Base-by-base conservation (phyloP, 1,284 basidiomycete species). In the Apiotrichum sp. region DNA sequence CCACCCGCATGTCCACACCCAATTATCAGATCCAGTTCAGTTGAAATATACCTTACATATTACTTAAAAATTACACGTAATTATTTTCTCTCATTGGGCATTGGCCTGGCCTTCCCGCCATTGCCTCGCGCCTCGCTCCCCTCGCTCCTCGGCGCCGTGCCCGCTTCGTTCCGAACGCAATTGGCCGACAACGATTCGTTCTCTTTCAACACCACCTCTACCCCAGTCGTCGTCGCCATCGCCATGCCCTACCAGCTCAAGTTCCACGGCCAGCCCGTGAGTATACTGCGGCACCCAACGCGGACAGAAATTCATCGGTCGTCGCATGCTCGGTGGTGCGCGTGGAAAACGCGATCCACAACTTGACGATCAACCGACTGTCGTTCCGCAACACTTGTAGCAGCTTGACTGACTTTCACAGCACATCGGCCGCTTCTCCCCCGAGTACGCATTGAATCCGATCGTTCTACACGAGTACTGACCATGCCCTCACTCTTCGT, bases 381-480 rank as follows among this genome's bases (percentile, higher is more conserved):
- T 22, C 22, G 22, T 22, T 22, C 22, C 22, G 22, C 22, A 22
- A 22, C 22, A 22, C 22, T 22, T 22, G 22, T 22, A 22, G 22
- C 22, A 22, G 22, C 22, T 22, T 22, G 22, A 22, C 22, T 22
- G 22, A 22, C 22, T 22, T 35, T 50, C 36, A 14, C 59, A 72
- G 70, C 63, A 63, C 62, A 55, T 69, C 41, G 70, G 54, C 45
- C 57, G 66, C 50, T 49, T 70, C 58, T 66, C 62, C 56, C 53
- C 63, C 16, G 70, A 70, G 69, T 72, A 53, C 53, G 69, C 65
- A 35, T 14, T 22, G 22, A 22, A 22, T 22, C 22, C 22, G 22
- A 22, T 22, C 22, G 22, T 22, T 22, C 22, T 22, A 22, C 22
- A 22, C 22, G 22, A 22, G 16, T 40, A 31, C 47, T 36, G 13